These are phyloP conservation scores for Epichloe gansuensis DNA, from an alignment of 2,329 filamentous ascomycete species.

Conservation along the genomic window DNA sequence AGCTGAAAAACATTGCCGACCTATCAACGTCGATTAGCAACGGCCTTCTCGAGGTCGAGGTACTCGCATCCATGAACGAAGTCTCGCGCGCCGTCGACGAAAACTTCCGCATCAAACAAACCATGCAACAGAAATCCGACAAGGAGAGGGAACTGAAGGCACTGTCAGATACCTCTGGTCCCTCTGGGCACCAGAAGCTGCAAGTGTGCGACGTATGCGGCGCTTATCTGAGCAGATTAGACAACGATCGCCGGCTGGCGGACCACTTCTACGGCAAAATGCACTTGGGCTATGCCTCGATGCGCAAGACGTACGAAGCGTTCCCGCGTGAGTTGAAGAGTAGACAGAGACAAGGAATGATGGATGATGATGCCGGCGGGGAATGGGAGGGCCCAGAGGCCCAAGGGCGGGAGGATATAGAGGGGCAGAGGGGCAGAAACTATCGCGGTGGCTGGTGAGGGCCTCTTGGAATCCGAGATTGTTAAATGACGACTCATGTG, in stretches of 20 bases:
- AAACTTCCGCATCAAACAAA: slow-evolving; percentile 72
- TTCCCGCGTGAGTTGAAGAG: slow-evolving; percentile 79
- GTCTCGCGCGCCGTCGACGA: slow-evolving; percentile 78
- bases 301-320: slow-evolving; percentile 86
- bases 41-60: slow-evolving; percentile 73
- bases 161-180: slow-evolving; percentile 82
- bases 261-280: slow-evolving; percentile 99
- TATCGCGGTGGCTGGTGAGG: slow-evolving; percentile 37
- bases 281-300: slow-evolving; percentile 95
- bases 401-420: slow-evolving; percentile 43
- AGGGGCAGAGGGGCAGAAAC: slow-evolving; percentile 39
- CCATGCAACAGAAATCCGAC: slow-evolving; percentile 70
- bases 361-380: slow-evolving; percentile 31
- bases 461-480: too few species aligned
- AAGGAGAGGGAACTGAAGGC: slow-evolving; percentile 81
- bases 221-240: slow-evolving; percentile 80
- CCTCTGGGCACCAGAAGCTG: slow-evolving; percentile 90
- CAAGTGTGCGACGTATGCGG: slow-evolving; percentile 98
- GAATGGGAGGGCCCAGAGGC: slow-evolving; percentile 33
- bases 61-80: slow-evolving; percentile 69
- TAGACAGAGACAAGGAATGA: slow-evolving; percentile 39
- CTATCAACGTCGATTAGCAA: slow-evolving; percentile 66
- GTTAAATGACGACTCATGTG: not conserved
- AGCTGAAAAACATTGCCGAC: slow-evolving; percentile 74
- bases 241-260: slow-evolving; percentile 86